Conservation (phyloP, 345 rosid genomes). For the Nasturtium officinale region DNA sequence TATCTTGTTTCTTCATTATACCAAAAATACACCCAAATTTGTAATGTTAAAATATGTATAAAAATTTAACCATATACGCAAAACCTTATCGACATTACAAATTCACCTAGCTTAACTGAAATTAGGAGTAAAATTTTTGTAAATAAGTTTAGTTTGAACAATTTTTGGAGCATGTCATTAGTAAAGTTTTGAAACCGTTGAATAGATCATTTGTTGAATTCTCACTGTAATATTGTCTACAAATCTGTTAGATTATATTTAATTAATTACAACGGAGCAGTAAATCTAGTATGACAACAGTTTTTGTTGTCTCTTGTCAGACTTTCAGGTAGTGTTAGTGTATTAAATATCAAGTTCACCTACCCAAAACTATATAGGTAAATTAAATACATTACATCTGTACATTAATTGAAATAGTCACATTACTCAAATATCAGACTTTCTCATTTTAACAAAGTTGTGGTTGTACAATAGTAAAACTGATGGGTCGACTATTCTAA, state of each 20-base stretch:
- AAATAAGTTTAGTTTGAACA: constrained; percentile 3
- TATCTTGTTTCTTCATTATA: constrained; percentile 6
- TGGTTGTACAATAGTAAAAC: constrained; percentile 29
- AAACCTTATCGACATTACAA: not conserved
- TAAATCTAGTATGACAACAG: constrained; percentile 13
- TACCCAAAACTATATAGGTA: not conserved
- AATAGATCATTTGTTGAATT: not conserved
- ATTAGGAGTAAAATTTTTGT: not conserved
- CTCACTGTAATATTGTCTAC: not conserved
- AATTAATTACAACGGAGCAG: constrained; percentile 1
- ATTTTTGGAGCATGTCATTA: not conserved
- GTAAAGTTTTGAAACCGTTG: not conserved
- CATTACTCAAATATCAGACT: not conserved
- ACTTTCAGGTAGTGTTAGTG: constrained; percentile 13
- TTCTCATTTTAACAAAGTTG: constrained; percentile 20
- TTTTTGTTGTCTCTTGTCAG: constrained; percentile 23
- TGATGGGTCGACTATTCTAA: constrained; percentile 31
- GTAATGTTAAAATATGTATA: not conserved
- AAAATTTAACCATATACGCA: not conserved
- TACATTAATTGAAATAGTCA: not conserved
- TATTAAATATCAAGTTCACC: not conserved
- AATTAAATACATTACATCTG: not conserved
- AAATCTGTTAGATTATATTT: not conserved
- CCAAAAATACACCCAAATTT: not conserved
- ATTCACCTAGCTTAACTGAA: not conserved